Evolutionary conservation across 2,329 filamentous ascomycete genomes (phyloP).

Genomic region (Parascedosporium putredinis): DNA sequence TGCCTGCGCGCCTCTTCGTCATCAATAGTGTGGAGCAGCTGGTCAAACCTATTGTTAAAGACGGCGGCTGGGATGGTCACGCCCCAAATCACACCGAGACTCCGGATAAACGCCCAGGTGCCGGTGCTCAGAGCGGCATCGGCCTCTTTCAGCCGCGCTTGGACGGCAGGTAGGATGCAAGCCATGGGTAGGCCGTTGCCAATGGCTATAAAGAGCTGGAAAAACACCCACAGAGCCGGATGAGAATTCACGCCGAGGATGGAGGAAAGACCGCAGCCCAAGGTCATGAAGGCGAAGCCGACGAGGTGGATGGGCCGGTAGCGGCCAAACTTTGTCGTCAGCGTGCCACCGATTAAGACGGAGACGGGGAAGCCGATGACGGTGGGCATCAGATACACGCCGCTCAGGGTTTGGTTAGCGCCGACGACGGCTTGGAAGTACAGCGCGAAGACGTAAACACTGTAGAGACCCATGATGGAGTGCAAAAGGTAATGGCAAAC

Average conservation of each 20-base stretch:
- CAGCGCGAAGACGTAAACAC: slow-evolving; percentile 30
- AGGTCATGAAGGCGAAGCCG: slow-evolving; percentile 25
- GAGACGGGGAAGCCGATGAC: slow-evolving; percentile 19
- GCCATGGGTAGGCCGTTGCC: slow-evolving; percentile 33
- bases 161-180: slow-evolving; percentile 31
- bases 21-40: slow-evolving; percentile 13
- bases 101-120: slow-evolving; percentile 31
- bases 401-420: slow-evolving; percentile 21
- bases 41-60: slow-evolving; percentile 21
- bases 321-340: slow-evolving; percentile 20
- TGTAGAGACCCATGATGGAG: slow-evolving; percentile 18
- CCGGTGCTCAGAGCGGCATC: slow-evolving; percentile 26
- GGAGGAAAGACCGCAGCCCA: slow-evolving; percentile 30
- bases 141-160: slow-evolving; percentile 22
- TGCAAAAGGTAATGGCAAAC: slow-evolving; percentile 15
- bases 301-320: slow-evolving; percentile 24
- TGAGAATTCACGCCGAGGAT: slow-evolving; percentile 23
- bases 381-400: slow-evolving; percentile 22
- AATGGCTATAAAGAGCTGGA: slow-evolving; percentile 27
- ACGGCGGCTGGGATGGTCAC: slow-evolving; percentile 31
- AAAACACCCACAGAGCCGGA: slow-evolving; percentile 25
- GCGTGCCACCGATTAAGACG: slow-evolving; percentile 16
- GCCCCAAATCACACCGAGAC: slow-evolving; percentile 33
- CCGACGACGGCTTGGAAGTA: slow-evolving; percentile 34
- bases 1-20: slow-evolving; percentile 11